A percentile compares a stretch with the other conserved stretches of the same genome.
These are phyloP conservation scores for Leccinum uliginosum DNA, from an alignment of 768 basidiomycete genomes.

Conservation along the genomic window DNA sequence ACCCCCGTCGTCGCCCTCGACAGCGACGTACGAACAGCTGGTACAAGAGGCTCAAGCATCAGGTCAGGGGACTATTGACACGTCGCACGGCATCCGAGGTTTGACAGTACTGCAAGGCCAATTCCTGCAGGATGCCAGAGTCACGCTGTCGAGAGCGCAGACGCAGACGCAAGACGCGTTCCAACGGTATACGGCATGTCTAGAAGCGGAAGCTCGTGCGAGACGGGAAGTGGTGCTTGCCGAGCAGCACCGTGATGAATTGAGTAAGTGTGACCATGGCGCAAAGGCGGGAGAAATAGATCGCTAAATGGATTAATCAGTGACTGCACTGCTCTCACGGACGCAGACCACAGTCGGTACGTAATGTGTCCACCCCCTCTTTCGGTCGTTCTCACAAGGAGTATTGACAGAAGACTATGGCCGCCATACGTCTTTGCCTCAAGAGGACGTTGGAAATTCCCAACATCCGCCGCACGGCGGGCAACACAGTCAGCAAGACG, in stretches of 20 bases:
- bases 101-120: slow-evolving; percentile 40
- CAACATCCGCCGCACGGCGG: slow-evolving; percentile 27
- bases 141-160: slow-evolving; percentile 57
- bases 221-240: slow-evolving; percentile 58
- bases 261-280: slow-evolving; percentile 31
- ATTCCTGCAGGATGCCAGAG: slow-evolving; percentile 58
- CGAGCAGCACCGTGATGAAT: slow-evolving; percentile 67
- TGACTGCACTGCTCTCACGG: slow-evolving; percentile 34
- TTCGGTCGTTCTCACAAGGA: slow-evolving; percentile 17
- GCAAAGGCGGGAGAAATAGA: slow-evolving; percentile 13
- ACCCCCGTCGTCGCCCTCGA: slow-evolving; percentile 47
- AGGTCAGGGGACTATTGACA: slow-evolving; percentile 39
- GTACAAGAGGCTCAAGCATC: slow-evolving; percentile 56
- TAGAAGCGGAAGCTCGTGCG: slow-evolving; percentile 65
- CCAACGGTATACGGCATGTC: slow-evolving; percentile 61
- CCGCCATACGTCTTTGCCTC: slow-evolving; percentile 29
- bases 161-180: slow-evolving; percentile 72
- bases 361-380: slow-evolving; percentile 15
- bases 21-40: slow-evolving; percentile 49
- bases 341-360: slow-evolving; percentile 32
- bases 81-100: slow-evolving; percentile 2
- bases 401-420: slow-evolving; percentile 28
- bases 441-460: slow-evolving; percentile 29
- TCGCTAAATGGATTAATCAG: slow-evolving; percentile 21
- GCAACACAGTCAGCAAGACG: slow-evolving; percentile 31